phyloP scores from a whole-genome alignment of 352 stramenopile species.

The Pythium graminicola region DNA sequence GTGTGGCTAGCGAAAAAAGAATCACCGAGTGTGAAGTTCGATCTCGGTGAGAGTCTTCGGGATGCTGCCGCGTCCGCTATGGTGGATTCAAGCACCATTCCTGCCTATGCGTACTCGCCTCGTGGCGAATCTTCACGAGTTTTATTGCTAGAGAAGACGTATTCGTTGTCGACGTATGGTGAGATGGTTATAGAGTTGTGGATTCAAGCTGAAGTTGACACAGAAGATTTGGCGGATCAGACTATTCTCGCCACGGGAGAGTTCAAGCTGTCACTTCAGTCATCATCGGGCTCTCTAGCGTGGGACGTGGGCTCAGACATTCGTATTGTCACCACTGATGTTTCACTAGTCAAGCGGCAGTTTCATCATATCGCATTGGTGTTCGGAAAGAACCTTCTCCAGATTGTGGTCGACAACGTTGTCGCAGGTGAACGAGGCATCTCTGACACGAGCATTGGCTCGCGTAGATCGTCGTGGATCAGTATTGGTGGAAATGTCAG shows the following conservation, averaged over 20 bases:
- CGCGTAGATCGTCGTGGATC: slow-evolving; percentile 28
- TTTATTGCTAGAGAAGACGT: slow-evolving; percentile 56
- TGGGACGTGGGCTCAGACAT: slow-evolving; percentile 47
- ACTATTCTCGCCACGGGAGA: slow-evolving; percentile 58
- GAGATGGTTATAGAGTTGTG: slow-evolving; percentile 69
- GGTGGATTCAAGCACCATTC: slow-evolving; percentile 43
- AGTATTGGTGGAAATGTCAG: slow-evolving; percentile 45
- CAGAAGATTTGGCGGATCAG: slow-evolving; percentile 22
- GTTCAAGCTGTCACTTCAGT: slow-evolving; percentile 43
- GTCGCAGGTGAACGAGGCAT: slow-evolving; percentile 32
- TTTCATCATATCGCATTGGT: slow-evolving; percentile 62
- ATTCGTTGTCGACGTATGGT: slow-evolving; percentile 43
- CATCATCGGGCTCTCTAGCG: slow-evolving; percentile 32
- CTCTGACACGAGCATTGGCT: slow-evolving; percentile 21
- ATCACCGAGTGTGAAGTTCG: slow-evolving; percentile 30
- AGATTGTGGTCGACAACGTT: slow-evolving; percentile 41
- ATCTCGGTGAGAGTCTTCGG: slow-evolving; percentile 31
- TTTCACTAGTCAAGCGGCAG: slow-evolving; percentile 27
- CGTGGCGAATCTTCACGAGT: slow-evolving; percentile 38
- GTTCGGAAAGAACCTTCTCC: slow-evolving; percentile 32
- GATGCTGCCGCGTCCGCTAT: slow-evolving; percentile 34
- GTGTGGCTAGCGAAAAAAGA: slow-evolving; percentile 64
- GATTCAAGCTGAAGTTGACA: slow-evolving; percentile 33
- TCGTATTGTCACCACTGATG: slow-evolving; percentile 21
- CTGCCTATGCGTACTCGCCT: slow-evolving; percentile 51